Base-by-base conservation (phyloP, 106 monocot genomes). In the Ottelia alismoides region DNA sequence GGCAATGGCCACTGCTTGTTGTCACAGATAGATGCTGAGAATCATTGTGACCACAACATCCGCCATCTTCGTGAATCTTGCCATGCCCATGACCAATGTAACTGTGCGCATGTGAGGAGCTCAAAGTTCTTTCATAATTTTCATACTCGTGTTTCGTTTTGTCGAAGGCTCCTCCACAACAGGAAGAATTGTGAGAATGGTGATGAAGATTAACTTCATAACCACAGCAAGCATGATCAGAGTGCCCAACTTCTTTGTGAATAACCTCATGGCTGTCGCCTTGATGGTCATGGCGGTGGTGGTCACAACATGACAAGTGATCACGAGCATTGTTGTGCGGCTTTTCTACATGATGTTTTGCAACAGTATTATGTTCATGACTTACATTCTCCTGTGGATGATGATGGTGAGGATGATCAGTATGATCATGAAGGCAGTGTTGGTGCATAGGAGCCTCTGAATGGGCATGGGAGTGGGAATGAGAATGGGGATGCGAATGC, bases 401-500 rank as follows among this genome's bases (percentile, higher is more conserved):
- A 28, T 27, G 24, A 21, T 17, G 28, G 10, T 27, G 32, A 44
- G 45, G 9, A 47, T 65, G 54, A 20, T 30, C 50, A 40, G 1
- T 23, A n/a, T n/a, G n/a, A 25, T 2, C 0, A 58, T 32, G 40
- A 44, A 20, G 32, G 10, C 10, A 43, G 40, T 58, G 35, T 19
- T 31, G 35, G 21, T 58, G 57, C 21, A 0, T 1, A 58, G 22
- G n/a, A 44, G 26, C 23, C 22, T 21, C 3, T 12, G 11, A 25
- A 24, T 70, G 53, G 28, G 45, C 43, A 49, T 74, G 52, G 19
- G 47, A 27, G 30, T 65, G 40, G 3, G 57, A 35, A 56, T 67
- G 53, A 2, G 69, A 56, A 45, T 86, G 79, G 2, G 71, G 69
- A 64, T 96, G 89, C 1, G 96, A 74, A 55, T 89, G 89, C 54